Evolutionary conservation across 2,329 filamentous ascomycete genomes (phyloP).

Genomic region (Scedosporium apiospermum): DNA sequence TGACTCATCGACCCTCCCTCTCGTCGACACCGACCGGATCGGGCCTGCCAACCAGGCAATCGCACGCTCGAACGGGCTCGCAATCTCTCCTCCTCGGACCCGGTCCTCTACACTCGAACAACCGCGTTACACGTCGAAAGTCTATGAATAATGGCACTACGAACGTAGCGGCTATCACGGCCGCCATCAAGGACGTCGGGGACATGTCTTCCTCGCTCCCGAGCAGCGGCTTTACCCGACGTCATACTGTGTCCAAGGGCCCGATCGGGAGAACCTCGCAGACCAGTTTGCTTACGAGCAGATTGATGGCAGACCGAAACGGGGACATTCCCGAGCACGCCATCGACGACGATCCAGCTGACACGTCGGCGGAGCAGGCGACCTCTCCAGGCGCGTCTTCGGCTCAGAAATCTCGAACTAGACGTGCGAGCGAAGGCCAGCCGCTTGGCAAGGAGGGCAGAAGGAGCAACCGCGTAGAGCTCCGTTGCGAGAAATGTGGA

Average conservation of each 20-base stretch:
- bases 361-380: slow-evolving; percentile 46
- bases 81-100: slow-evolving; percentile 64
- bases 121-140: slow-evolving; percentile 77
- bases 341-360: slow-evolving; percentile 58
- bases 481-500: slow-evolving; percentile 95
- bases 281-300: slow-evolving; percentile 44
- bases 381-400: slow-evolving; percentile 16
- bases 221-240: slow-evolving; percentile 12
- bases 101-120: slow-evolving; percentile 50
- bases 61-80: slow-evolving; percentile 60
- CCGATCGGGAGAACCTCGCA: slow-evolving; percentile 37
- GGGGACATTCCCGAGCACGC: slow-evolving; percentile 48
- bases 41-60: slow-evolving; percentile 42
- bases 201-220: slow-evolving; percentile 5
- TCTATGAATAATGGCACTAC: slow-evolving; percentile 67
- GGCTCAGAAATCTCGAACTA: slow-evolving; percentile 39
- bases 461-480: slow-evolving; percentile 72
- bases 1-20: slow-evolving; percentile 45
- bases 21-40: slow-evolving; percentile 36
- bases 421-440: slow-evolving; percentile 77
- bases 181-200: slow-evolving; percentile 48
- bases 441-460: slow-evolving; percentile 69
- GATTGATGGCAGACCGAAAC: slow-evolving; percentile 38
- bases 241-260: slow-evolving; percentile 10
- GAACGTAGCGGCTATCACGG: slow-evolving; percentile 57